Conservation (phyloP, 2,329 filamentous ascomycete genomes). For the Taxawa tesnikishii region DNA sequence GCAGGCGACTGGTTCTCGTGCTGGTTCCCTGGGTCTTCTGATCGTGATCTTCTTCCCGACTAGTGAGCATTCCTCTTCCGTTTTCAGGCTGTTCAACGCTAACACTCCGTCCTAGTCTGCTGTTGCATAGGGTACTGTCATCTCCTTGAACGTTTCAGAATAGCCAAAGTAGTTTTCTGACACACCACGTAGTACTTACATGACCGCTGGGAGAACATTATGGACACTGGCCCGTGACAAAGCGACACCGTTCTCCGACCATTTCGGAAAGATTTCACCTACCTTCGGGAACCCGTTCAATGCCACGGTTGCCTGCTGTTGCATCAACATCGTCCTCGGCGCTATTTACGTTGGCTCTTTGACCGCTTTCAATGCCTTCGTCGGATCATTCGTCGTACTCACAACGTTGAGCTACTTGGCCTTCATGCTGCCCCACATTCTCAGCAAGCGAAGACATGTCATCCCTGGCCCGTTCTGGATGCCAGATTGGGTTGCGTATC, state of each 20-base stretch:
- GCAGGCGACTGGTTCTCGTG: constrained; percentile 29
- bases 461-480: constrained; percentile 46
- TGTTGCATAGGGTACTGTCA: constrained; percentile 44
- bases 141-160: too few species aligned
- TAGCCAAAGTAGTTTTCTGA: too few species aligned
- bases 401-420: constrained; percentile 47
- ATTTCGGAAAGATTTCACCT: constrained; percentile 34
- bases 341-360: constrained; percentile 52
- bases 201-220: constrained; percentile 49
- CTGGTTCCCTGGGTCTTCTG: constrained; percentile 30
- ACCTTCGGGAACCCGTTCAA: constrained; percentile 41
- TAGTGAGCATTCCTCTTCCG: constrained; percentile 15
- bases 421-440: constrained; percentile 42
- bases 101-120: too few species aligned
- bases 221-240: constrained; percentile 48
- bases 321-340: constrained; percentile 44
- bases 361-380: constrained; percentile 55
- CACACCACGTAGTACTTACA: too few species aligned
- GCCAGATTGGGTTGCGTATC: constrained; percentile 33
- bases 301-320: constrained; percentile 39
- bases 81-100: too few species aligned
- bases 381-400: constrained; percentile 46
- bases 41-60: constrained; percentile 37
- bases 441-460: constrained; percentile 26
- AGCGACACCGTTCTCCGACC: constrained; percentile 40